Base-by-base conservation (phyloP, 805 yeast species). In the Kuraishia hungarica region DNA sequence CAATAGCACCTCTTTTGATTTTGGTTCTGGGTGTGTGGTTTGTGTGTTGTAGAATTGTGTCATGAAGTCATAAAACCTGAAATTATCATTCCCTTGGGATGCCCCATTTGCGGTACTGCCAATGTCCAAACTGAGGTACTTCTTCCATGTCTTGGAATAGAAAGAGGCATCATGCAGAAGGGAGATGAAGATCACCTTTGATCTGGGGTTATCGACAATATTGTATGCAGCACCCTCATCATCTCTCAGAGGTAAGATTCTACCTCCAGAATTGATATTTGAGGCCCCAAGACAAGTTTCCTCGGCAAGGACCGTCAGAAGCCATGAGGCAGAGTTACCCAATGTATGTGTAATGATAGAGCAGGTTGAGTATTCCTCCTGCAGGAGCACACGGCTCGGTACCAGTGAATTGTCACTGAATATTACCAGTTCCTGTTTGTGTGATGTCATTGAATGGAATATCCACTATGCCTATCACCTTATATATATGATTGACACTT, bases 321-420 rank as follows among this genome's bases (percentile, higher is more conserved):
- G 70, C 93, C 93, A 87, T 5, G 80, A 66, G 1, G 92, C 83
- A 26, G 81, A 75, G 0, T 87, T 84, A 0, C 86, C 83, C 52
- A 72, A 73, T 1, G 70, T 66, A 51, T 77, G 72, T 0, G 80
- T 73, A 1, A 79, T 58, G 10, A 74, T 54, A 39, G 64, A 58
- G 43, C 43, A 35, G 17, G n/a, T 35, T 50, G 61, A 63, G 59
- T 57, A 39, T n/a, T 56, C 55, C 58, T 61, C 50, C 55, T 55
- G 5, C 21, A 56, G 52, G 0, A 66, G 50, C 2, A 56, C 53
- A 49, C 56, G 59, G 23, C 67, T 68, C 1, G 75, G 64, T 15
- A 76, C 58, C 2, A 84, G 72, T 2, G 81, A 67, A 54, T 76
- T 77, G 60, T 84, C 85, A 23, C 68, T 69, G 65, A 76, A 84